These are phyloP conservation scores for Pseudogymnoascus sp. DNA, from an alignment of 2,329 filamentous ascomycete species.

Conservation along the genomic window DNA sequence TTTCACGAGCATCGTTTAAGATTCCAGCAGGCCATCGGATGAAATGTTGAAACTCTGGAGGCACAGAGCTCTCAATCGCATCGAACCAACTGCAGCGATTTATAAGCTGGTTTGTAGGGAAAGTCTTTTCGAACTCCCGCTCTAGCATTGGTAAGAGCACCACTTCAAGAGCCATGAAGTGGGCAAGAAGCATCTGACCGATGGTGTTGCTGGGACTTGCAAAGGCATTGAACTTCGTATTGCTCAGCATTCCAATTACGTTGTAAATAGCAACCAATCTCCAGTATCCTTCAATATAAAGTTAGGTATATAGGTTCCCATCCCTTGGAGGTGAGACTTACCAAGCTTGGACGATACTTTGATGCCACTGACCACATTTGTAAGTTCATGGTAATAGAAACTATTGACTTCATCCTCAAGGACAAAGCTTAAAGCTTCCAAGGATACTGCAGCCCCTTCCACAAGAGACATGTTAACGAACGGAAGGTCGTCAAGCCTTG, in stretches of 20 bases:
- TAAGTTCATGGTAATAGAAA: slow-evolving; percentile 39
- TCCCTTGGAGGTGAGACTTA: slow-evolving; percentile 14
- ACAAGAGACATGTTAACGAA: slow-evolving; percentile 39
- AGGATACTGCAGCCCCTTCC: slow-evolving; percentile 39
- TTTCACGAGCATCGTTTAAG: neutral
- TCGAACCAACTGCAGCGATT: slow-evolving; percentile 15
- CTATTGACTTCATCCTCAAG: slow-evolving; percentile 36
- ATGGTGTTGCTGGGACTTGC: slow-evolving; percentile 35
- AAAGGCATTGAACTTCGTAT: slow-evolving; percentile 36
- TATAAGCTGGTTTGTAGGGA: slow-evolving; percentile 9
- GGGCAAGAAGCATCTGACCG: slow-evolving; percentile 37
- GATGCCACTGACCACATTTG: slow-evolving; percentile 35
- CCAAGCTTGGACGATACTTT: slow-evolving; percentile 20
- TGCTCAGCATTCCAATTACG: slow-evolving; percentile 32
- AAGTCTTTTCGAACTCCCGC: slow-evolving; percentile 24
- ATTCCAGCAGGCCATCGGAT: slow-evolving; percentile 18
- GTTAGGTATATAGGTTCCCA: slow-evolving; percentile 10
- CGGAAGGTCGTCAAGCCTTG: slow-evolving; percentile 40
- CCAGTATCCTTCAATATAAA: slow-evolving; percentile 29
- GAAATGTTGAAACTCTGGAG: slow-evolving; percentile 6
- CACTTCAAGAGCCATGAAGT: slow-evolving; percentile 40
- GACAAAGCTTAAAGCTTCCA: slow-evolving; percentile 38
- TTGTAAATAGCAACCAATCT: slow-evolving; percentile 37
- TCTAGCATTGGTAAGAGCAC: slow-evolving; percentile 35
- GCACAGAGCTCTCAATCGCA: neutral